phyloP scores from a whole-genome alignment of 257 asterid genomes.

The Nicotiana attenuata region DNA sequence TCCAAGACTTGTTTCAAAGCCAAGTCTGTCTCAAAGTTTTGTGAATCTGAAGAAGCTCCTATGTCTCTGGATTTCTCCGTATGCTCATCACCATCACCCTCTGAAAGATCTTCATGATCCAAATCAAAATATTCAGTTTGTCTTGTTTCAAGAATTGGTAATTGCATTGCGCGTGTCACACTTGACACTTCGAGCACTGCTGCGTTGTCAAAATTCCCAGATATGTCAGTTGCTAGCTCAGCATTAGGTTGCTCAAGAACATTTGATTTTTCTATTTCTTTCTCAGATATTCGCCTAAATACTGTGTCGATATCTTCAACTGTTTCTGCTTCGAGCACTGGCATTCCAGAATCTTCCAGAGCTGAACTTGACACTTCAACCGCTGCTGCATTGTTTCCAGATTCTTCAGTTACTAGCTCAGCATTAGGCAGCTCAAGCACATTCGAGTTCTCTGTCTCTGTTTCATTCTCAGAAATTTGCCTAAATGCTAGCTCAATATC shows the following conservation, averaged over 20 bases:
- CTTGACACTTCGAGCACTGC: neutral
- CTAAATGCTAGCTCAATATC: constrained; percentile 23
- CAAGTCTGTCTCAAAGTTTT: constrained; percentile 18
- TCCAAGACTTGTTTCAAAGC: constrained; percentile 18
- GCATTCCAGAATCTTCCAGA: neutral
- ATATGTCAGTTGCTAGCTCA: neutral
- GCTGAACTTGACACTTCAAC: neutral
- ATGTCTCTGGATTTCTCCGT: constrained; percentile 19
- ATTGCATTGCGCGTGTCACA: constrained; percentile 10
- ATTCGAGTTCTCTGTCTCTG: constrained; percentile 16
- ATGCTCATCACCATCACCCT: constrained; percentile 16
- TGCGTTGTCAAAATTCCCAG: neutral
- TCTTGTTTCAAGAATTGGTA: constrained; percentile 26
- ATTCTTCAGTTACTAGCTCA: neutral
- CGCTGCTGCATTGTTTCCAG: neutral
- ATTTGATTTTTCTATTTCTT: constrained; percentile 20
- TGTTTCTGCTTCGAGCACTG: neutral
- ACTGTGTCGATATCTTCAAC: constrained; percentile 9
- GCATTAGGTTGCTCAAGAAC: constrained; percentile 4
- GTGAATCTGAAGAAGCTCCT: constrained; percentile 25
- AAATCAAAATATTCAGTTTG: constrained; percentile 22
- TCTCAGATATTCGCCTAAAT: constrained; percentile 8
- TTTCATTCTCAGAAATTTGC: constrained; percentile 2
- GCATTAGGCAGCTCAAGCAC: neutral
- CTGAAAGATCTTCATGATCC: constrained; percentile 24